Conservation (phyloP, 768 basidiomycete genomes). For the Ramaria rubella region DNA sequence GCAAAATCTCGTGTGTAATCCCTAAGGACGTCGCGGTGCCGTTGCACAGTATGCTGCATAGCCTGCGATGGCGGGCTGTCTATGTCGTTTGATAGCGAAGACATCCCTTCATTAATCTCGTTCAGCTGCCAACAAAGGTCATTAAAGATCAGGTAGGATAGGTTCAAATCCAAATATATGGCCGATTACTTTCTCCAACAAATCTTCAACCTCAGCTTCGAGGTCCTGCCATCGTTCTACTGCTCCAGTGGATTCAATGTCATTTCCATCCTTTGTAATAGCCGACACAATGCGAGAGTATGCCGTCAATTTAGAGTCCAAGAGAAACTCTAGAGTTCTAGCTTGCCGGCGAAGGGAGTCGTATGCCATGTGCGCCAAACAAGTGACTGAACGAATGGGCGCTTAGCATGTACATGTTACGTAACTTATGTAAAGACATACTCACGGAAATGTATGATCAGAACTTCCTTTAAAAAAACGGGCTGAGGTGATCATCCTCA, state of each 20-base stretch:
- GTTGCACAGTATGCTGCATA: slow-evolving; percentile 82
- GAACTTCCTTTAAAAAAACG: no score
- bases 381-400: not conserved
- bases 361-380: slow-evolving; percentile 53
- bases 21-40: slow-evolving; percentile 84
- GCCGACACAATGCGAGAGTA: slow-evolving; percentile 81
- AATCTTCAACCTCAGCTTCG: slow-evolving; percentile 80
- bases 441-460: not conserved
- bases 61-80: slow-evolving; percentile 69
- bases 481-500: no score
- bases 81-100: slow-evolving; percentile 57
- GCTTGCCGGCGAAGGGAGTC: slow-evolving; percentile 89
- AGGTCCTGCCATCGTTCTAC: slow-evolving; percentile 73
- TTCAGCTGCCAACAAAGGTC: slow-evolving; percentile 50
- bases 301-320: slow-evolving; percentile 84
- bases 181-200: slow-evolving; percentile 67
- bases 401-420: not conserved
- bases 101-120: slow-evolving; percentile 80
- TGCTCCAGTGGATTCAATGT: slow-evolving; percentile 66
- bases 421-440: not conserved
- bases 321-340: slow-evolving; percentile 86
- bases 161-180: not conserved
- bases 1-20: slow-evolving; percentile 82
- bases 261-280: slow-evolving; percentile 46
- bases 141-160: slow-evolving; percentile 14